These are phyloP conservation scores for Saccharomycodes ludwigii DNA, from an alignment of 805 yeast genomes.

Conservation along the genomic window DNA sequence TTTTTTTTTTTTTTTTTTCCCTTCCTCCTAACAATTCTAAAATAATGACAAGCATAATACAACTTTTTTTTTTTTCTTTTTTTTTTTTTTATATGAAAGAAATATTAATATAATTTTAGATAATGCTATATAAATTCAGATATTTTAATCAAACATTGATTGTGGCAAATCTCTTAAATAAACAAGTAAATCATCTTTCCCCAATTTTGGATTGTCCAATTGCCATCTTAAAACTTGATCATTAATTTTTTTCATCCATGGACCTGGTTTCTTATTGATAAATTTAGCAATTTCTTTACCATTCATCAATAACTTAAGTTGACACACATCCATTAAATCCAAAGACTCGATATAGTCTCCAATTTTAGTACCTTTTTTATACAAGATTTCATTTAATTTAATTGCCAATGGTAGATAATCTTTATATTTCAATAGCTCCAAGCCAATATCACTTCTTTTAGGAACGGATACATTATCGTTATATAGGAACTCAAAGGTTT, in stretches of 20 bases:
- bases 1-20: too few relatives aligned
- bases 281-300: slow-evolving; percentile 54
- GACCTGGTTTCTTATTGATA: slow-evolving; percentile 61
- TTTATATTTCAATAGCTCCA: too few relatives aligned
- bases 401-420: too few relatives aligned
- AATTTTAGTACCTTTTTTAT: slow-evolving; percentile 16
- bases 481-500: too few relatives aligned
- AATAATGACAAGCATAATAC: neutral
- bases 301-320: slow-evolving; percentile 54
- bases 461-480: too few relatives aligned
- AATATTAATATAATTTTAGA: neutral
- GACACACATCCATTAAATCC: too few relatives aligned
- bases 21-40: too few relatives aligned
- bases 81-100: neutral
- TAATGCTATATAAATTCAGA: too few relatives aligned
- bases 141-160: too few relatives aligned
- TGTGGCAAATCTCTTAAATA: too few relatives aligned
- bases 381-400: slow-evolving; percentile 17
- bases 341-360: too few relatives aligned
- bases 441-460: too few relatives aligned
- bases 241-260: slow-evolving; percentile 61
- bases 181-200: slow-evolving; percentile 42
- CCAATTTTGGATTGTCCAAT: slow-evolving; percentile 51
- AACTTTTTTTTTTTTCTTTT: neutral
- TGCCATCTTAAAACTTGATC: slow-evolving; percentile 61